A percentile compares a stretch with the other conserved stretches of the same genome.
Evolutionary conservation across 371 early-diverging fungal genomes (phyloP).

Genomic region (Sporodiniella umbellata): DNA sequence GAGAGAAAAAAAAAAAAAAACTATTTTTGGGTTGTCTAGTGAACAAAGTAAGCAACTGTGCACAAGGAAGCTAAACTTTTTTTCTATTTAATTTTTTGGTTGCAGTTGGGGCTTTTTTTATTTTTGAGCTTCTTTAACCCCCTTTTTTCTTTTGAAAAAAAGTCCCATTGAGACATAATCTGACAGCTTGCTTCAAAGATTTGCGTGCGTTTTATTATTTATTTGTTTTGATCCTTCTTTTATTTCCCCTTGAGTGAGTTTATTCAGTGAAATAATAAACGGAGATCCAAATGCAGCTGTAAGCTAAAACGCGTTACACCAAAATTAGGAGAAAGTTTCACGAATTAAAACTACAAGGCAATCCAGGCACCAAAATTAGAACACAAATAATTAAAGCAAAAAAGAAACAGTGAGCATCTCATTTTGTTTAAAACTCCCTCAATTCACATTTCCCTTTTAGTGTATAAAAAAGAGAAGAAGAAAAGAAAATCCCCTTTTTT

Average conservation of each 20-base stretch:
- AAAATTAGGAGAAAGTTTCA: slow-evolving; percentile 18
- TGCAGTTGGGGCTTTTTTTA: too few relatives aligned
- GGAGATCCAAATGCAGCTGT: neutral
- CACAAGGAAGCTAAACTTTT: neutral
- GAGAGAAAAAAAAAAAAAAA: neutral
- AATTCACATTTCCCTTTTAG: slow-evolving; percentile 15
- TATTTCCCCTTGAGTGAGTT: too few relatives aligned
- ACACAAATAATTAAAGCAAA: slow-evolving; percentile 10
- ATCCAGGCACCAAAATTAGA: slow-evolving; percentile 19
- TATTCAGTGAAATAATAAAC: too few relatives aligned
- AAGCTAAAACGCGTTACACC: slow-evolving; percentile 9
- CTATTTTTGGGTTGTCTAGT: slow-evolving; percentile 2
- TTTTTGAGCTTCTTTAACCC: neutral
- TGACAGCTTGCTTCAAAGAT: too few relatives aligned
- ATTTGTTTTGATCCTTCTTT: too few relatives aligned
- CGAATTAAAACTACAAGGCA: neutral
- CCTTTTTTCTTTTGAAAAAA: neutral
- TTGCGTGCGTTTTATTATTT: too few relatives aligned
- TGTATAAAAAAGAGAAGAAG: too few relatives aligned
- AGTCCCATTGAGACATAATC: too few relatives aligned
- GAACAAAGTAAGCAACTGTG: neutral
- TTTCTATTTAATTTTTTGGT: neutral
- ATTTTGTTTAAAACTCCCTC: slow-evolving; percentile 18
- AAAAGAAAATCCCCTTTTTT: too few relatives aligned
- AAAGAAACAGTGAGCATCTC: slow-evolving; percentile 6